These are phyloP conservation scores for Eudorina sp. DNA, from an alignment of 139 green algal genomes.

Conservation along the genomic window DNA sequence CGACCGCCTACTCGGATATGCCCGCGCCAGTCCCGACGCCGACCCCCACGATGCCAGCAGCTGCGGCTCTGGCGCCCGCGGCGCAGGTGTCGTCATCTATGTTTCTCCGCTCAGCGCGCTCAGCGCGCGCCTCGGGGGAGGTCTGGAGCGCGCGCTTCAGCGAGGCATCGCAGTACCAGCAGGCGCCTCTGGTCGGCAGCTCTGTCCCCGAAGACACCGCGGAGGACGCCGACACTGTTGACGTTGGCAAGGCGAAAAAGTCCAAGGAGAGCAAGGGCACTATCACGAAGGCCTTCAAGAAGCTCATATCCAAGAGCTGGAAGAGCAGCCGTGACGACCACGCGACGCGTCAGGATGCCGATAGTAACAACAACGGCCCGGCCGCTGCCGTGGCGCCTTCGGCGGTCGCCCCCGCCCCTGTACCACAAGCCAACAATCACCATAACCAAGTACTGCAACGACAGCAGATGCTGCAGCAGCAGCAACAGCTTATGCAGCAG, in stretches of 20 bases:
- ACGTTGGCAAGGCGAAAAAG: not conserved
- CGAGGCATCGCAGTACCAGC: not conserved
- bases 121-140: not conserved
- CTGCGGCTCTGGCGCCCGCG: no score
- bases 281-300: slow-evolving; percentile 11
- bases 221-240: not conserved
- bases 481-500: not conserved
- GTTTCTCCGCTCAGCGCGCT: not conserved
- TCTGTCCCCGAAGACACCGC: no score
- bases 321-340: not conserved
- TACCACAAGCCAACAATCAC: not conserved
- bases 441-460: not conserved
- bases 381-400: not conserved
- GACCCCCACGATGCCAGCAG: not conserved
- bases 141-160: slow-evolving; percentile 1
- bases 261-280: not conserved
- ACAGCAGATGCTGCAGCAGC: not conserved
- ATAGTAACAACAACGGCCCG: not conserved
- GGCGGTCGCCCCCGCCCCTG: no score
- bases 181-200: not conserved
- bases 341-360: not conserved
- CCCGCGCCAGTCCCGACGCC: not conserved
- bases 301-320: slow-evolving; percentile 30
- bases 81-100: not conserved
- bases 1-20: not conserved